Conservation (phyloP, 2,329 filamentous ascomycete genomes). For the Rugonectria rugulosa region DNA sequence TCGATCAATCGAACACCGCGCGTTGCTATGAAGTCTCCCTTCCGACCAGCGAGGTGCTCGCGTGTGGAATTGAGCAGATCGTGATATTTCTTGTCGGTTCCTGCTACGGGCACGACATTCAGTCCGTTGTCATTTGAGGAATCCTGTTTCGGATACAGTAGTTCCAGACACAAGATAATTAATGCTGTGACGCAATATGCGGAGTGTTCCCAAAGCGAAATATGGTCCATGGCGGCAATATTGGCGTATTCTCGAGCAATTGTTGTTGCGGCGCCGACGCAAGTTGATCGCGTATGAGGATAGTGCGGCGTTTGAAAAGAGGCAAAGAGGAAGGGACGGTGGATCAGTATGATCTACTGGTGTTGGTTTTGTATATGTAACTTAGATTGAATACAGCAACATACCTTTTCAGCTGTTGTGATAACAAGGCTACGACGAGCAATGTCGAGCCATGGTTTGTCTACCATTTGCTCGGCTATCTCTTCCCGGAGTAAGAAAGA, state of each 20-base stretch:
- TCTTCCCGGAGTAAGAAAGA: not conserved
- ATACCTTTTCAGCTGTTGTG: conserved; percentile 11
- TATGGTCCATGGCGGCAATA: not conserved
- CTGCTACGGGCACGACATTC: too few species aligned
- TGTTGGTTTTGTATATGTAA: too few species aligned
- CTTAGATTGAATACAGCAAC: too few species aligned
- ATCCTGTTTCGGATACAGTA: too few species aligned
- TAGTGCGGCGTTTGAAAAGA: not conserved
- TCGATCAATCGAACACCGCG: too few species aligned
- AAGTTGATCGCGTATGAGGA: conserved; percentile 2
- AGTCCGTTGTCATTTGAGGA: too few species aligned
- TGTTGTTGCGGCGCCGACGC: conserved; percentile 1
- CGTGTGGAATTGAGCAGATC: too few species aligned
- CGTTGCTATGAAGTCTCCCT: too few species aligned
- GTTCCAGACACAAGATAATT: conserved; percentile 1
- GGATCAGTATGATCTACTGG: conserved; percentile 16
- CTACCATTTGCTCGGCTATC: not conserved
- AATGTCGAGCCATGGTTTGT: not conserved
- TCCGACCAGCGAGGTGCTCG: too few species aligned
- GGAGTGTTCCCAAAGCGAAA: conserved; percentile 2
- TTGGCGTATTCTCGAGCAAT: conserved; percentile 4
- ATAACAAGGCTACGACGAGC: conserved; percentile 6
- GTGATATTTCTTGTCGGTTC: too few species aligned
- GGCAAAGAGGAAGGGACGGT: conserved; percentile 2
- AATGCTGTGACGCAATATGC: conserved; percentile 9